phyloP scores from a whole-genome alignment of 73 alveolate genomes.

The Paraurostyla sp. region DNA sequence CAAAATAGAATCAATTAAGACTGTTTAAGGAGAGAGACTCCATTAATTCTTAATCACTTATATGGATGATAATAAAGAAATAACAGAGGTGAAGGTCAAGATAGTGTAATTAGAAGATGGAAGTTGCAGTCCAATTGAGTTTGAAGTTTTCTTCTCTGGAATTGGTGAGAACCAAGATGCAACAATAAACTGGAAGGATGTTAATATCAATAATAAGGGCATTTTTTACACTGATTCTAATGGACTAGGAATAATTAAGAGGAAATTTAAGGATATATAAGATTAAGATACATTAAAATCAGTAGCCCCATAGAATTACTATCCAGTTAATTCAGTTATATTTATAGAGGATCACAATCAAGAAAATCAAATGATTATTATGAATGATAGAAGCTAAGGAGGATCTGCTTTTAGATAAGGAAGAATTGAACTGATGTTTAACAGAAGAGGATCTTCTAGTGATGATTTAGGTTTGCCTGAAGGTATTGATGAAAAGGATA shows the following conservation, averaged over 20 bases:
- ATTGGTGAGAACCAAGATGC: neutral
- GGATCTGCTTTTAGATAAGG: slow-evolving; percentile 31
- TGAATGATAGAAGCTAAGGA: neutral
- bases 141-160: slow-evolving; percentile 12
- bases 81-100: neutral
- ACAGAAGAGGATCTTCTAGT: neutral
- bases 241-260: slow-evolving; percentile 25
- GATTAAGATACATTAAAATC: neutral
- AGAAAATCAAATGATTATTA: neutral
- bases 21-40: neutral
- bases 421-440: neutral
- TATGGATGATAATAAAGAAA: neutral
- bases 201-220: neutral
- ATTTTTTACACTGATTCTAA: slow-evolving; percentile 33
- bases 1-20: neutral
- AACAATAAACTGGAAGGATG: slow-evolving; percentile 21
- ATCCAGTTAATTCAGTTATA: neutral
- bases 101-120: neutral
- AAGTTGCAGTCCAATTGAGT: slow-evolving; percentile 30
- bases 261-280: slow-evolving; percentile 8
- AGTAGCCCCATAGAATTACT: neutral
- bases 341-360: neutral
- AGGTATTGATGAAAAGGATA: slow-evolving; percentile 13
- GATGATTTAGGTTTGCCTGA: slow-evolving; percentile 10
- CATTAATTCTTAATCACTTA: neutral